phyloP scores from a whole-genome alignment of 2,329 filamentous ascomycete genomes.

The Paecilomyces niveus region DNA sequence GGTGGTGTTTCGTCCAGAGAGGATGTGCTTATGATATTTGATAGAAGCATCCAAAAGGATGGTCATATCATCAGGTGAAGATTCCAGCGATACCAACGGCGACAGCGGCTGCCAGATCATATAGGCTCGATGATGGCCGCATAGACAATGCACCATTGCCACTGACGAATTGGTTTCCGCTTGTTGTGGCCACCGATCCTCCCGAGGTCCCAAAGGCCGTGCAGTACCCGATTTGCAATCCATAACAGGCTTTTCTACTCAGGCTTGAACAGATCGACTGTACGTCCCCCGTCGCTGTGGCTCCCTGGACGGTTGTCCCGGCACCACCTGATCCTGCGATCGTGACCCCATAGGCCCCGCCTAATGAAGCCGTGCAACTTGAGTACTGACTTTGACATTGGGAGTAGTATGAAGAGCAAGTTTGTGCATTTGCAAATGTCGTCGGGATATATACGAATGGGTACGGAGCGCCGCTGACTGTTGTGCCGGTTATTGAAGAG shows the following conservation, averaged over 20 bases:
- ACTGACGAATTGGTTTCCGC: slow-evolving; percentile 14
- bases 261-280: slow-evolving; percentile 41
- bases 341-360: slow-evolving; percentile 46
- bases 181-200: slow-evolving; percentile 4
- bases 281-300: slow-evolving; percentile 34
- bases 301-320: slow-evolving; percentile 42
- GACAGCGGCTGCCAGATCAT: slow-evolving; percentile 36
- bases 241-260: slow-evolving; percentile 42
- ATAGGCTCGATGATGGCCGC: slow-evolving; percentile 28
- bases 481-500: slow-evolving; percentile 28
- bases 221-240: slow-evolving; percentile 42
- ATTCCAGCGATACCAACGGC: slow-evolving; percentile 41
- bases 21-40: not conserved
- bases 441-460: slow-evolving; percentile 50
- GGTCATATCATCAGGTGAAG: slow-evolving; percentile 26
- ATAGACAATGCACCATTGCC: slow-evolving; percentile 14
- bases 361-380: slow-evolving; percentile 38
- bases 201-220: slow-evolving; percentile 25
- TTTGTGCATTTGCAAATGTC: slow-evolving; percentile 43
- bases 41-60: not conserved
- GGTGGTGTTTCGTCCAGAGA: not conserved
- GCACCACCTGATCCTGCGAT: slow-evolving; percentile 40
- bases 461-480: slow-evolving; percentile 44
- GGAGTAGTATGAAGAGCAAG: slow-evolving; percentile 49
- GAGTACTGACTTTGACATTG: slow-evolving; percentile 43